Conservation (phyloP, 2,329 filamentous ascomycete genomes). For the Bipolaris zeicola region DNA sequence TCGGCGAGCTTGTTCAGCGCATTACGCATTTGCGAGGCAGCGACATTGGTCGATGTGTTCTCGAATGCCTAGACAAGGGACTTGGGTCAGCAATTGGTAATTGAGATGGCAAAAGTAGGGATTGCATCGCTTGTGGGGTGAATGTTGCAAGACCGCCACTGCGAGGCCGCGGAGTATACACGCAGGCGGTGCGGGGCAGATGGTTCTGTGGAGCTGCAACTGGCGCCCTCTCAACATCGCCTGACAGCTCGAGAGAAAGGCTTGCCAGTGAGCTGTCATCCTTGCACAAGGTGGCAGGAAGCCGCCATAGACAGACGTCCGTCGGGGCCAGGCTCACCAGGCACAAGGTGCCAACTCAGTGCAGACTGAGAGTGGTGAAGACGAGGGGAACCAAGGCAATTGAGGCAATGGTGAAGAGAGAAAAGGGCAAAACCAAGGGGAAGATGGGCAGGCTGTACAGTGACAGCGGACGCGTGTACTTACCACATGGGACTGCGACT, state of each 20-base stretch:
- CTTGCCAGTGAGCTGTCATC: not conserved
- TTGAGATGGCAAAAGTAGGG: not conserved
- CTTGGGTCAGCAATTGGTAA: slow-evolving; percentile 11
- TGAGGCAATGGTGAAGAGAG: not conserved
- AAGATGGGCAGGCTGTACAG: not conserved
- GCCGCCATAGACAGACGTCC: not conserved
- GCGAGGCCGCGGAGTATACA: not conserved
- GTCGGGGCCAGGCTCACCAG: not conserved
- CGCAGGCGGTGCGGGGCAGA: slow-evolving; percentile 2
- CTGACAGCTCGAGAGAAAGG: not conserved
- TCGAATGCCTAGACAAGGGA: slow-evolving; percentile 79
- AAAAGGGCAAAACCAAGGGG: not conserved
- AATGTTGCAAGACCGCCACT: not conserved
- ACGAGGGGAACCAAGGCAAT: not conserved
- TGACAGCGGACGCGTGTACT: slow-evolving; percentile 51
- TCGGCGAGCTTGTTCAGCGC: slow-evolving; percentile 90
- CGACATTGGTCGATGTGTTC: slow-evolving; percentile 97
- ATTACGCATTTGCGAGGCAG: slow-evolving; percentile 99
- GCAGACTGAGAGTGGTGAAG: slow-evolving; percentile 1
- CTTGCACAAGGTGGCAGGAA: not conserved
- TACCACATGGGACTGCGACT: slow-evolving; percentile 85
- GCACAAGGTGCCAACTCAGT: not conserved
- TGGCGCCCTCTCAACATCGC: not conserved
- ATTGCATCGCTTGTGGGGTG: not conserved
- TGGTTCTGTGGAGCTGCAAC: not conserved